Percentiles rank a stretch among this genome's conserved stretches.
Evolutionary conservation across 495 filamentous ascomycete species (phyloP).

Genomic region (Xylaria intraflava): DNA sequence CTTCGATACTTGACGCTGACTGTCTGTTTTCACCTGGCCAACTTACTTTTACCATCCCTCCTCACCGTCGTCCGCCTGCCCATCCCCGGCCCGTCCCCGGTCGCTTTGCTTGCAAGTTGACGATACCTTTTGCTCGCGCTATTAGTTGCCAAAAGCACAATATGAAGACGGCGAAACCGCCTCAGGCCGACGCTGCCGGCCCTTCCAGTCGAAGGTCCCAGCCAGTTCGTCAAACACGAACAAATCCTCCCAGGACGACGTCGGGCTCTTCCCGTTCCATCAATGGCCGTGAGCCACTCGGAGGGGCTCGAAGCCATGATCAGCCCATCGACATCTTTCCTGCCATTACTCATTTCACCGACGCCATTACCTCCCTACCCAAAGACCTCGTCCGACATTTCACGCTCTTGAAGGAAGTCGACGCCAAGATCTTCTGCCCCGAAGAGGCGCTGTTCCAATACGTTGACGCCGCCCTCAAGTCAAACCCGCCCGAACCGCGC

Average conservation of each 20-base stretch:
- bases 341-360: slow-evolving; percentile 88
- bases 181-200: slow-evolving; percentile 32
- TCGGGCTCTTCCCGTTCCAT: slow-evolving; percentile 36
- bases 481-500: slow-evolving; percentile 43
- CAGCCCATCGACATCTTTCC: slow-evolving; percentile 69
- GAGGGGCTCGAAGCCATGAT: slow-evolving; percentile 35
- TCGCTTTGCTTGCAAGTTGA: slow-evolving; percentile 8
- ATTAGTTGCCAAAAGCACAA: slow-evolving; percentile 8
- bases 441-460: slow-evolving; percentile 65
- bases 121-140: slow-evolving; percentile 1
- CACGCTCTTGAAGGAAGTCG: slow-evolving; percentile 90
- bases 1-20: slow-evolving; percentile 25
- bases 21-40: no score
- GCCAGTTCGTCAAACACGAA: slow-evolving; percentile 54
- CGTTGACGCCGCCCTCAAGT: slow-evolving; percentile 58
- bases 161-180: slow-evolving; percentile 49
- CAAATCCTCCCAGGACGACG: slow-evolving; percentile 44
- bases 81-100: slow-evolving; percentile 8
- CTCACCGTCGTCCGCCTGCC: neutral
- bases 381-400: slow-evolving; percentile 93
- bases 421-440: slow-evolving; percentile 81
- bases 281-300: slow-evolving; percentile 34
- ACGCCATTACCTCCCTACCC: slow-evolving; percentile 85
- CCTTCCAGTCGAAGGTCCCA: slow-evolving; percentile 50
- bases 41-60: slow-evolving; percentile 9